Conservation (phyloP, 202 grass and related monocot genomes). For the Elaeis oleifera region DNA sequence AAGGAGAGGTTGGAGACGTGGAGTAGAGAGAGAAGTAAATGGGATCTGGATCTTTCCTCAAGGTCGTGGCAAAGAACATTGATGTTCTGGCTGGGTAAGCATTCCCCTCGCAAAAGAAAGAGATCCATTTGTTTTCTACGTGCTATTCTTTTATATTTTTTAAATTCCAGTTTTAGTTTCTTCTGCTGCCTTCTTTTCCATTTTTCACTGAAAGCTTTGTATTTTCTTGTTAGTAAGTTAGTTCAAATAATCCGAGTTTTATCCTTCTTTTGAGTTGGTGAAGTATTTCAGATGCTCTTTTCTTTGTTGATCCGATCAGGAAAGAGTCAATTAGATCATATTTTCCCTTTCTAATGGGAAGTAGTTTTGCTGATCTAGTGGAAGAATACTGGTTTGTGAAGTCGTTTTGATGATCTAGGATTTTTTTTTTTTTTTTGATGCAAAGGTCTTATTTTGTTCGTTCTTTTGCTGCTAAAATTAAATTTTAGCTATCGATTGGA, state of each 20-base stretch:
- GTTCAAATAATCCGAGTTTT: too few relatives aligned
- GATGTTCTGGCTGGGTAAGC: slow-evolving; percentile 62
- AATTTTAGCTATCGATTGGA: too few relatives aligned
- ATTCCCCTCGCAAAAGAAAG: neutral
- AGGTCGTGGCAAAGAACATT: slow-evolving; percentile 53
- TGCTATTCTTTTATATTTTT: neutral
- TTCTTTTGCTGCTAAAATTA: too few relatives aligned
- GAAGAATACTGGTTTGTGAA: too few relatives aligned
- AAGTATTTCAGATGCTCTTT: too few relatives aligned
- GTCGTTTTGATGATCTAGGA: neutral
- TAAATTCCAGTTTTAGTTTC: neutral
- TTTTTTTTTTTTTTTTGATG: neutral
- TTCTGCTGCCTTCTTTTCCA: neutral
- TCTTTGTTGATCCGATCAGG: too few relatives aligned
- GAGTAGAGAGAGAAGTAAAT: slow-evolving; percentile 32
- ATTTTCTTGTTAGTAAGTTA: too few relatives aligned
- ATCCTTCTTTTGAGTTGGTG: too few relatives aligned
- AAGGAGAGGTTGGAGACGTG: neutral
- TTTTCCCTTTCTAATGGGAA: too few relatives aligned
- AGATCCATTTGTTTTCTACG: neutral
- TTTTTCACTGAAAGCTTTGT: too few relatives aligned
- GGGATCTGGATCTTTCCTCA: slow-evolving; percentile 58
- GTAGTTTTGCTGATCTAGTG: too few relatives aligned
- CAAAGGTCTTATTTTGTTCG: neutral
- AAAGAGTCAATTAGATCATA: too few relatives aligned